Conservation (phyloP, 176 grass and related monocot species). For the Oropetium thomaeum region DNA sequence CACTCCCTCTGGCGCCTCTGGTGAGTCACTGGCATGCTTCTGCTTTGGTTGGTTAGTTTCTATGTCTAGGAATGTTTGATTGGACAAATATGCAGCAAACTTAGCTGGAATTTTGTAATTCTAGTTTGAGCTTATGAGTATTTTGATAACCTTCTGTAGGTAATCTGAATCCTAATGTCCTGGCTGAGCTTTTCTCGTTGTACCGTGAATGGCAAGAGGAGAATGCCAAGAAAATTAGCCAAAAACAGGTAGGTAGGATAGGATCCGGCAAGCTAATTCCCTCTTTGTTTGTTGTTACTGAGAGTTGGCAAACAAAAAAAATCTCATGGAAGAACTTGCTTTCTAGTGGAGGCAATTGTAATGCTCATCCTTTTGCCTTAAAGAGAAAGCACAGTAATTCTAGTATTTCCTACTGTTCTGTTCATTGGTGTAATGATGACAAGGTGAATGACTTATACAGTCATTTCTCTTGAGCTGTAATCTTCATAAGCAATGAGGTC, state of each 20-base stretch:
- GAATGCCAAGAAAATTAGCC: conserved; percentile 73
- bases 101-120: background rate
- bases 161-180: conserved; percentile 64
- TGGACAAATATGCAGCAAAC: background rate
- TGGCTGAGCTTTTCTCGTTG: conserved; percentile 75
- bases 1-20: conserved; percentile 27
- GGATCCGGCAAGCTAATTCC: background rate
- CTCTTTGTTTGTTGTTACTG: background rate
- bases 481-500: background rate
- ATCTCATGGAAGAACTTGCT: background rate
- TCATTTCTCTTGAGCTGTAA: background rate
- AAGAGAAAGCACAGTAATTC: background rate
- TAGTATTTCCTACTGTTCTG: background rate
- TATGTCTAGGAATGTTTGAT: background rate
- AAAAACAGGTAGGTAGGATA: conserved; percentile 49
- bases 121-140: conserved; percentile 1
- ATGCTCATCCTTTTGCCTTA: background rate
- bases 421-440: background rate
- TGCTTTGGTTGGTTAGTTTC: background rate
- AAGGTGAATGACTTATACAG: conserved; percentile 4
- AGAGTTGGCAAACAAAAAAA: background rate
- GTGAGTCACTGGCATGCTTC: conserved; percentile 3
- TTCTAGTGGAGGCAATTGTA: background rate
- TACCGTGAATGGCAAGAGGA: conserved; percentile 88
- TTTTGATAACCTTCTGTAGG: conserved; percentile 39